A percentile compares a stretch with the other conserved stretches of the same genome.
Evolutionary conservation across 371 early-diverging fungal genomes (phyloP).

Genomic region (Paraphysoderma sedebokerense): DNA sequence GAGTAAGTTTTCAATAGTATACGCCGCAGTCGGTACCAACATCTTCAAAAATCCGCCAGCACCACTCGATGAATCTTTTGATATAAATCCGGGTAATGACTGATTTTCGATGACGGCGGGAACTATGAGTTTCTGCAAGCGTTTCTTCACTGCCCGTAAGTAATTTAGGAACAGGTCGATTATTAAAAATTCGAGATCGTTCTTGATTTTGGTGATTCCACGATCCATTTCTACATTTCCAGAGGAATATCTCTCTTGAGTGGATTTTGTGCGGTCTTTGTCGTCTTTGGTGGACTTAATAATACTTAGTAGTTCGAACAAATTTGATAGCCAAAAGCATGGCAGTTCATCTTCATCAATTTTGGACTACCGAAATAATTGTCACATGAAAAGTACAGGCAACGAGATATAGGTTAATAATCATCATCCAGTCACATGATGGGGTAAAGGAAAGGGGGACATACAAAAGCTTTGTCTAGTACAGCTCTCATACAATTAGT

Average conservation of each 20-base stretch:
- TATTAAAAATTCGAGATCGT: slow-evolving; percentile 28
- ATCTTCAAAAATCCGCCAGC: slow-evolving; percentile 70
- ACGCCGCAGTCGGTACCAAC: slow-evolving; percentile 50
- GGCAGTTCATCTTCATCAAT: slow-evolving; percentile 51
- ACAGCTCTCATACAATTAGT: slow-evolving; percentile 73
- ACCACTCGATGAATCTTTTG: slow-evolving; percentile 50
- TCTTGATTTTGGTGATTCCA: not conserved
- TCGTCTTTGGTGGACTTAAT: slow-evolving; percentile 14
- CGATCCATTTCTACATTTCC: not conserved
- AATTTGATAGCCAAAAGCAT: slow-evolving; percentile 87
- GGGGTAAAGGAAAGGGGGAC: not conserved
- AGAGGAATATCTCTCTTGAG: not conserved
- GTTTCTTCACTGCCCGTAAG: slow-evolving; percentile 88
- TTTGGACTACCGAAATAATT: slow-evolving; percentile 36
- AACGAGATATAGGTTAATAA: not conserved
- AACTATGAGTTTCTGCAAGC: slow-evolving; percentile 76
- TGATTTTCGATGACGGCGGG: slow-evolving; percentile 86
- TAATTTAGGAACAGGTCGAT: slow-evolving; percentile 55
- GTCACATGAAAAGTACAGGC: slow-evolving; percentile 34
- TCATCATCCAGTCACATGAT: not conserved
- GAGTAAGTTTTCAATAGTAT: slow-evolving; percentile 77
- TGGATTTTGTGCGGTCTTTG: not conserved
- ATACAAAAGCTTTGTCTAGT: slow-evolving; percentile 50
- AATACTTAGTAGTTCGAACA: slow-evolving; percentile 62
- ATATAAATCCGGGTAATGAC: slow-evolving; percentile 73